Base-by-base conservation (phyloP, 2,329 filamentous ascomycete species). In the Colletotrichum echinochloae region DNA sequence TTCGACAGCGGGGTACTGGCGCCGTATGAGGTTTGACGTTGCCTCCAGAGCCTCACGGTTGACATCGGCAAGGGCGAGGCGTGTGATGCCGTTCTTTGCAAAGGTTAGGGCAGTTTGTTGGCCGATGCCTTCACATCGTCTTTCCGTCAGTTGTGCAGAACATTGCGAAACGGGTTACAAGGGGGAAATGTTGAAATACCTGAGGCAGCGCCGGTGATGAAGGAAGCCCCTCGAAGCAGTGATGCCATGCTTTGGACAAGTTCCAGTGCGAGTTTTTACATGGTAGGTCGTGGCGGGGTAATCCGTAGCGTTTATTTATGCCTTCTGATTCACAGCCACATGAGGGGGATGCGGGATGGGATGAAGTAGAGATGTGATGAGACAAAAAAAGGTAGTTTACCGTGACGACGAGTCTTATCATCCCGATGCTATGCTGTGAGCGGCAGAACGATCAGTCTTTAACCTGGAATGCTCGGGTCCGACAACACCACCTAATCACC, bases 181-280 rank as follows among this genome's bases (percentile, higher is more conserved):
- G 4, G 26, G 5, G 8, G n/a, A n/a, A 49, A 49, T 77, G 70
- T 76, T 1, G 48, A 49, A 77, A 70, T 76, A 83, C 83, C 83
- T 55, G 83, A 84, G 26, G 80, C 83, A 44, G 83, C 83, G 37
- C 83, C 84, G 5, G 84, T 85, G 61, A 87, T 81, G 72, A 85
- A 85, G 26, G 84, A 84, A 46, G 83, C 81, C 55, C 84, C 84
- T 70, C 79, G 80, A 37, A 86, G 77, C 37, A 84, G 76, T 46
- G 78, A 76, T 18, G 79, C 74, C 81, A 84, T 84, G 14, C 12
- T 61, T 14, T 14, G 18, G 9, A 23, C 2, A 14, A 26, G 33
- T 2, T 39, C 6, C 11, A 11, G n/a, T 5, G n/a, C 3, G 16
- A 33, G 28, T 11, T 33, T 30, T 5, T 33, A n/a, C n/a, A n/a